Percentiles rank a stretch among this genome's conserved stretches.
phyloP scores from a whole-genome alignment of 495 filamentous ascomycete species.

The Pseudomonodictys pantanalensis region DNA sequence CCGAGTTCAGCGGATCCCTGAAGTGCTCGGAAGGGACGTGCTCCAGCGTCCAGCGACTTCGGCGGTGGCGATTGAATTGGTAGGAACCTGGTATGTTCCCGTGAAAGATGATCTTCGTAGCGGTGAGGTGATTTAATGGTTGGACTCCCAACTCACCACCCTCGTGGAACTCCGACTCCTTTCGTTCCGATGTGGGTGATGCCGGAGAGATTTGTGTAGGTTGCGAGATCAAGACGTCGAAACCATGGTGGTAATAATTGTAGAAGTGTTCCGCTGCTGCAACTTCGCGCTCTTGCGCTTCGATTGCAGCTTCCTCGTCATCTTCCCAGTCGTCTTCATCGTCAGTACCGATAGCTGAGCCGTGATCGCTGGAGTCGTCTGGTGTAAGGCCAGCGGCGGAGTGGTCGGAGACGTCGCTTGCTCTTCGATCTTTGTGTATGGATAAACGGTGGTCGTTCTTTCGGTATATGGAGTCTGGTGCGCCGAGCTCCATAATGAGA shows the following conservation, averaged over 20 bases:
- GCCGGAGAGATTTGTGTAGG: slow-evolving; percentile 65
- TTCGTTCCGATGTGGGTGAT: slow-evolving; percentile 46
- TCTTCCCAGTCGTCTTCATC: slow-evolving; percentile 81
- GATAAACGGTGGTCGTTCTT: slow-evolving; percentile 89
- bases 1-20: slow-evolving; percentile 57
- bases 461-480: slow-evolving; percentile 91
- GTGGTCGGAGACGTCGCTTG: slow-evolving; percentile 29
- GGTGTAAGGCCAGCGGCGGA: slow-evolving; percentile 24
- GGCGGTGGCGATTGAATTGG: slow-evolving; percentile 90
- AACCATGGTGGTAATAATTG: slow-evolving; percentile 93
- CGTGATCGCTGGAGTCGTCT: slow-evolving; percentile 31
- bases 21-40: slow-evolving; percentile 43
- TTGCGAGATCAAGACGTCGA: slow-evolving; percentile 87
- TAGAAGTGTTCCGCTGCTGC: slow-evolving; percentile 72
- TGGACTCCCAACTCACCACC: slow-evolving; percentile 31
- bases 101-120: slow-evolving; percentile 86
- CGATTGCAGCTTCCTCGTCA: slow-evolving; percentile 59
- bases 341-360: slow-evolving; percentile 51
- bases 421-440: slow-evolving; percentile 61
- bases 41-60: slow-evolving; percentile 80
- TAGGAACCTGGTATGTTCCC: slow-evolving; percentile 94
- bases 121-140: slow-evolving; percentile 62
- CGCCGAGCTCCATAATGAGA: slow-evolving; percentile 81
- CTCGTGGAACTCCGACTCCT: slow-evolving; percentile 17
- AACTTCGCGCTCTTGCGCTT: slow-evolving; percentile 42